These are phyloP conservation scores for Lepidopterella palustris DNA, from an alignment of 495 filamentous ascomycete genomes.

Conservation along the genomic window DNA sequence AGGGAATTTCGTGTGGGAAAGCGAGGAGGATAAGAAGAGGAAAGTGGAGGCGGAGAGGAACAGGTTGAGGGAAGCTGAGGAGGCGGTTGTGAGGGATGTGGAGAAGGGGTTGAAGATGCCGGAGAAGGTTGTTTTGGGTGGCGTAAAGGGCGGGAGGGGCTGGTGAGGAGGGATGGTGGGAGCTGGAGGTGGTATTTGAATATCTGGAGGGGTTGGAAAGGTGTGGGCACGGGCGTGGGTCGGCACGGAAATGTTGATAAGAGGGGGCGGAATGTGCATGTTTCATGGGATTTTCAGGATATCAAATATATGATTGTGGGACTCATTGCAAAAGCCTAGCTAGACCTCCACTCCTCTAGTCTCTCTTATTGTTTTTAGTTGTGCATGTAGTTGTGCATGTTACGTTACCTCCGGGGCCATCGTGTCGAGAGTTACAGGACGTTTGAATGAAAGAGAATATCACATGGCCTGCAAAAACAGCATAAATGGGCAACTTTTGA, in stretches of 20 bases:
- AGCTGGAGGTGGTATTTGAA: conserved; percentile 16
- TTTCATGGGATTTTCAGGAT: too few relatives aligned
- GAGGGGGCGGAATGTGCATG: background rate
- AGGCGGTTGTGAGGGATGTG: conserved; percentile 36
- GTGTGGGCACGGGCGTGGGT: conserved; percentile 10
- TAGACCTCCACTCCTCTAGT: too few relatives aligned
- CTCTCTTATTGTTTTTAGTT: too few relatives aligned
- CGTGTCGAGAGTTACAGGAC: too few relatives aligned
- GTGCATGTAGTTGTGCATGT: too few relatives aligned
- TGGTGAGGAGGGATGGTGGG: conserved; percentile 20
- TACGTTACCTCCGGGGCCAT: too few relatives aligned
- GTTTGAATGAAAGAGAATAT: too few relatives aligned
- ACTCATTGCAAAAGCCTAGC: too few relatives aligned
- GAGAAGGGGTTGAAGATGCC: conserved; percentile 41
- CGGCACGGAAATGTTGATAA: background rate
- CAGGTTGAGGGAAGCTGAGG: conserved; percentile 33
- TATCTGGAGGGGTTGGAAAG: conserved; percentile 7
- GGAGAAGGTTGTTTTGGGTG: conserved; percentile 35
- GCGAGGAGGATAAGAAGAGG: conserved; percentile 22
- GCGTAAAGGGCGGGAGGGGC: conserved; percentile 18
- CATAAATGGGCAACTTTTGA: too few relatives aligned
- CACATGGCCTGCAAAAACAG: too few relatives aligned
- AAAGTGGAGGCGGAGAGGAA: conserved; percentile 25
- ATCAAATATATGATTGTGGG: too few relatives aligned
- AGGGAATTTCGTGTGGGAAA: conserved; percentile 44